Evolutionary conservation across 1,284 basidiomycete genomes (phyloP), one percentile per base, ranked within the genome.

Genomic region (Exobasidium cylindrosporum): DNA sequence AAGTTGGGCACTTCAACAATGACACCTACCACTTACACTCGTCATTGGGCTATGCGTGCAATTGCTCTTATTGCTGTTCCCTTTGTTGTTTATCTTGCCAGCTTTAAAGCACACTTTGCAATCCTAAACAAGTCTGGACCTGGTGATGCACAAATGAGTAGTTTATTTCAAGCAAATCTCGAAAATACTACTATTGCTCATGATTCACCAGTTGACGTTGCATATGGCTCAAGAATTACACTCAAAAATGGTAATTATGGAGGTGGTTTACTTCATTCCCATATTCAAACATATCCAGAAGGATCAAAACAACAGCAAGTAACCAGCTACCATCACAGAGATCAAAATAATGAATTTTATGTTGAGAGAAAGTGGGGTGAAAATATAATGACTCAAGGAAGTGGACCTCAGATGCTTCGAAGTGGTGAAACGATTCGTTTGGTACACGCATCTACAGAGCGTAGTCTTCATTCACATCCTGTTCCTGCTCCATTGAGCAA

Each of bases 201-300:
- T 65, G 65, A 66, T 2, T 71, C 74, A n/a, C 70, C 73, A 23
- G 67, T 72, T 43, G 94, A 97, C 73, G 83, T 95, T 64, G 94
- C 92, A 0, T 89, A 86, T 69, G 95, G 95, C 13, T 96, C 92
- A 32, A 91, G 88, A 78, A 72, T 98, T 57, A 96, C 95, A 0
- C 83, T 99, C 35, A 98, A 99, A 81, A 98, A 97, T 82, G 91
- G 95, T 85, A 96, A 93, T n/a, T 97, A 91, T 84, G 96, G 95
- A 31, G 95, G 95, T 60, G 95, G 96, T 46, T 84, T 98, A 3
- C 84, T 98, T 1, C 96, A 98, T 81, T 97, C 95, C 13, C 96
- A 98, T 81, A 86, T 95, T 23, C 95, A 97, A 80, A 89, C 90
- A 0, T 97, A 89, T 80, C 96, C 96, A 0, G 84, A 87, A 14